These are phyloP conservation scores for Annulohypoxylon bovei DNA, from an alignment of 495 filamentous ascomycete species.

Conservation along the genomic window DNA sequence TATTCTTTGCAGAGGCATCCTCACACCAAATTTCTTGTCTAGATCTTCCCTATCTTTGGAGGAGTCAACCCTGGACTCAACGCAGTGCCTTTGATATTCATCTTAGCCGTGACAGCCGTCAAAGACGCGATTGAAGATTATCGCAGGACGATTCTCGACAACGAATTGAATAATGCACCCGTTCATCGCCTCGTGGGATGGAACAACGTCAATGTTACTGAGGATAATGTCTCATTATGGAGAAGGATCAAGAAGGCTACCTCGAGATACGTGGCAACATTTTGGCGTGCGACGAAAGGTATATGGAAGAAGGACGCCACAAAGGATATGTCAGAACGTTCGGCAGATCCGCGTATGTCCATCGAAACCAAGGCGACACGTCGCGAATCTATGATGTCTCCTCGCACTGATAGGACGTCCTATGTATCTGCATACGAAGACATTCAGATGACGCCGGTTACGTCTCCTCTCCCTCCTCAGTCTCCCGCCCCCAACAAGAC, in stretches of 20 bases:
- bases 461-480: conserved; percentile 73
- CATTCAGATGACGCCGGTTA: conserved; percentile 96
- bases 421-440: conserved; percentile 63
- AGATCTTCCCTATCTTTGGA: conserved; percentile 98
- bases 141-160: conserved; percentile 90
- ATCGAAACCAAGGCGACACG: conserved; percentile 67
- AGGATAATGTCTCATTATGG: conserved; percentile 87
- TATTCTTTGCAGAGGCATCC: neutral
- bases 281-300: conserved; percentile 60
- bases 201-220: conserved; percentile 92
- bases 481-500: conserved; percentile 40
- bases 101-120: conserved; percentile 87
- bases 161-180: conserved; percentile 94
- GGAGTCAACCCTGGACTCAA: conserved; percentile 89
- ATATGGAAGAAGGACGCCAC: conserved; percentile 57
- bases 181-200: conserved; percentile 89
- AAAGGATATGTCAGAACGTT: conserved; percentile 18
- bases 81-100: conserved; percentile 91
- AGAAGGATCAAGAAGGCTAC: conserved; percentile 91
- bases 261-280: conserved; percentile 66
- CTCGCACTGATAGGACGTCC: conserved; percentile 67
- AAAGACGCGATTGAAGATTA: conserved; percentile 99
- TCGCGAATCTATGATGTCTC: conserved; percentile 67
- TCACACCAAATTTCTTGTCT: conserved; percentile 36
- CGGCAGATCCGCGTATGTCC: conserved; percentile 66